A percentile compares a stretch with the other conserved stretches of the same genome.
phyloP scores from a whole-genome alignment of 163 green algal genomes.

The Chlamydomonas reinhardtii region DNA sequence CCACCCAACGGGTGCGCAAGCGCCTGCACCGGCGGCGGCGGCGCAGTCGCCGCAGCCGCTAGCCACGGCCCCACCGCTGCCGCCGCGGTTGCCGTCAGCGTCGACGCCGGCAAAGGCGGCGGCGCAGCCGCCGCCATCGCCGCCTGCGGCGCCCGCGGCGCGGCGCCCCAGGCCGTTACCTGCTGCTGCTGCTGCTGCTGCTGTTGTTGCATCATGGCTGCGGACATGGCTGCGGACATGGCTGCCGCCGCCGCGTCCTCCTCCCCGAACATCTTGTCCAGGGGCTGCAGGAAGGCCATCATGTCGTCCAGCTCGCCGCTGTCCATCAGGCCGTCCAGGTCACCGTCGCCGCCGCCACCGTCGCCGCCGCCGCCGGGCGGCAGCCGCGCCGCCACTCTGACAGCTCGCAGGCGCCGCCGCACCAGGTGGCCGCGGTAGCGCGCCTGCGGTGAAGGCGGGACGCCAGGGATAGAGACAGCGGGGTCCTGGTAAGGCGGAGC shows the following conservation, averaged over 20 bases:
- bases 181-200: no score
- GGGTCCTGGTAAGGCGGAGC: no score
- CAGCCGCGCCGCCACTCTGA: neutral
- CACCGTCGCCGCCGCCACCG: neutral
- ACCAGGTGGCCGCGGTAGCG: constrained; percentile 24
- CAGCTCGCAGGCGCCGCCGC: neutral
- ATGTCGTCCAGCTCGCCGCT: constrained; percentile 34
- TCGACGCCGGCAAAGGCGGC: neutral
- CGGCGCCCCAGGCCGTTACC: no score
- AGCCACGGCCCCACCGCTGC: no score
- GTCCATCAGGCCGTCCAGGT: neutral
- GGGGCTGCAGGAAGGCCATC: constrained; percentile 11
- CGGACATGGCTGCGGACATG: no score
- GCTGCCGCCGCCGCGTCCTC: neutral
- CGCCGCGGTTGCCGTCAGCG: neutral
- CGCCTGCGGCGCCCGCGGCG: no score
- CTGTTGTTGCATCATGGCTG: no score
- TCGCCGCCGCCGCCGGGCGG: neutral
- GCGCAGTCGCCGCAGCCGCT: no score
- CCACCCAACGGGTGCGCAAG: no score
- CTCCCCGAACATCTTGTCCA: constrained; percentile 1
- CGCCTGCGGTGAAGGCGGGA: neutral
- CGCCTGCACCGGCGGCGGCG: no score
- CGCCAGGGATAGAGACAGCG: no score
- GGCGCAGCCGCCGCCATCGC: no score